Evolutionary conservation across 805 yeast species (phyloP).

Genomic region (Kluyveromyces siamensis): DNA sequence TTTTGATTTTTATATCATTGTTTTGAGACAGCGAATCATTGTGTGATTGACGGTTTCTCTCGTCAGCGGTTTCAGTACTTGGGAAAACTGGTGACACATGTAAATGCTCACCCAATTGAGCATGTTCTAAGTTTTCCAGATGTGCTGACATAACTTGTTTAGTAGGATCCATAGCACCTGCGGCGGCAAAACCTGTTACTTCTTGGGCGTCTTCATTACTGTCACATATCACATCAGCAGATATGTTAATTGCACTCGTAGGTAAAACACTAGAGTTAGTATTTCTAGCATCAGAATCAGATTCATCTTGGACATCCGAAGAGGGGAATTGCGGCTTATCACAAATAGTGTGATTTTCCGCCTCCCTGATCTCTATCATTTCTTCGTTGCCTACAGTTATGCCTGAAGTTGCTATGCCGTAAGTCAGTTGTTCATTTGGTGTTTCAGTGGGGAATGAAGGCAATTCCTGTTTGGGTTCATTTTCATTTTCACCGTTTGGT

Average conservation of each 20-base stretch:
- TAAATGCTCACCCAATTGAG: background rate
- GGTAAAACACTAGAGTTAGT: too few relatives aligned
- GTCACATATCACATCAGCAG: background rate
- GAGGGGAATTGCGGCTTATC: background rate
- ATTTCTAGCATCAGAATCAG: too few relatives aligned
- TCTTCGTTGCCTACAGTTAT: background rate
- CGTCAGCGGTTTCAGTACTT: background rate
- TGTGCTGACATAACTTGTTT: background rate
- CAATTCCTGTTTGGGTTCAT: background rate
- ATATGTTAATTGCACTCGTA: background rate
- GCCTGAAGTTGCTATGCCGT: background rate
- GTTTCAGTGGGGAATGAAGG: background rate
- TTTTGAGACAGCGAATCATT: background rate
- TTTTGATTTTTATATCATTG: background rate
- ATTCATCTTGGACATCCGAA: background rate
- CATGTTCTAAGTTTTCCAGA: background rate
- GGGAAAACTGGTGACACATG: background rate
- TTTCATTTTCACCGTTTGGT: background rate
- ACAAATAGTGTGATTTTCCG: background rate
- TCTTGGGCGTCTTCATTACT: background rate
- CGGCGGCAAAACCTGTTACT: background rate
- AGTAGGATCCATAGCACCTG: background rate
- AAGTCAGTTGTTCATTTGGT: background rate
- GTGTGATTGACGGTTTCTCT: background rate
- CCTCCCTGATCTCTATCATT: background rate